Evolutionary conservation across 2,329 filamentous ascomycete genomes (phyloP).

Genomic region (Arthrobotrys pseudoclavata): DNA sequence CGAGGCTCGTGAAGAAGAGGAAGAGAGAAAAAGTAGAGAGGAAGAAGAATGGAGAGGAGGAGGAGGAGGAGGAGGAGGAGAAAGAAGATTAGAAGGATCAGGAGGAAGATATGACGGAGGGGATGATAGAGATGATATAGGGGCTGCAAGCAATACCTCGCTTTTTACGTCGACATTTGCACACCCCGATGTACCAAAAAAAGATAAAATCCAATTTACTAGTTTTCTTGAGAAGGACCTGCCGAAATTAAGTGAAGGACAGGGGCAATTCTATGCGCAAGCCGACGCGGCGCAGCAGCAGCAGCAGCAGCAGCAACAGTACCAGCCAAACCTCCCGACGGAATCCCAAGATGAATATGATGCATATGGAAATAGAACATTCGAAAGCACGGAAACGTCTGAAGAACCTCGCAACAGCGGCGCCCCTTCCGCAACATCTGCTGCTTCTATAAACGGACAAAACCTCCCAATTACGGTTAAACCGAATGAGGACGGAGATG

Average conservation of each 20-base stretch:
- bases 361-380: conserved; percentile 40
- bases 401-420: conserved; percentile 1
- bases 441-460: conserved; percentile 49
- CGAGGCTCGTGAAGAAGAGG: conserved; percentile 45
- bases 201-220: conserved; percentile 58
- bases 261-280: conserved; percentile 32
- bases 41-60: conserved; percentile 28
- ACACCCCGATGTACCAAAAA: conserved; percentile 55
- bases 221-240: conserved; percentile 52
- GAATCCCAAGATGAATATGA: conserved; percentile 29
- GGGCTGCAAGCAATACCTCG: conserved; percentile 40
- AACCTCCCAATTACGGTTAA: conserved; percentile 47
- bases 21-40: conserved; percentile 2
- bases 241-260: conserved; percentile 58
- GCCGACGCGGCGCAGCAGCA: conserved; percentile 50
- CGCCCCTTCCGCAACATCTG: conserved; percentile 26
- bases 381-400: conserved; percentile 33
- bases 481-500: conserved; percentile 60
- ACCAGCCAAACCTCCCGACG: conserved; percentile 13
- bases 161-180: conserved; percentile 54
- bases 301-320: conserved; percentile 38
- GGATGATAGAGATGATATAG: conserved; percentile 50
- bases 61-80: conserved; percentile 4
- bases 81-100: conserved; percentile 18
- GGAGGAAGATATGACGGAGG: conserved; percentile 18